Evolutionary conservation across 148 eudicot species (phyloP), one percentile per base, ranked within the genome.

Genomic region (Amaranthus cruentus): DNA sequence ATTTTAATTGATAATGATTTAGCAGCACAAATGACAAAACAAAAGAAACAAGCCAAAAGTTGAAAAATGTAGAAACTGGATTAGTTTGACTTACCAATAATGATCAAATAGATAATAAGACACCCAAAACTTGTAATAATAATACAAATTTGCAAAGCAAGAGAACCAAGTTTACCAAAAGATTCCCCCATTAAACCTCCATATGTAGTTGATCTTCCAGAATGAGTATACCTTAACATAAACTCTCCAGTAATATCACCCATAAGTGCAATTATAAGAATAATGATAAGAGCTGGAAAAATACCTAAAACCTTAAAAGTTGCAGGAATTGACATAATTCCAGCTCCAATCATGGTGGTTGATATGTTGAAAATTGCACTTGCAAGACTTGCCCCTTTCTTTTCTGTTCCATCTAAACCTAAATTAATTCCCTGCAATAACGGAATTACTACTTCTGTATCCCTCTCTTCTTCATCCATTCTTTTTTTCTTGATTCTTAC

Each of bases 311-410:
- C 94, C 80, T 88, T 93, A 47, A 93, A 85, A 12, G 98, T 93
- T 42, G 98, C 93, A 56, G 98, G 98, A 49, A 93, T 88, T n/a
- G 96, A 90, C 96, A 90, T 93, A 55, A 93, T 90, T 9, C 98
- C 98, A 6, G 96, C 98, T 43, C 98, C 96, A 46, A 93, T 81
- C 91, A 90, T 93, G 66, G 91, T 84, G 0, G 98, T 93, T 28
- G 98, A 87, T 14, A 93, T 81, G 62, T 93, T 93, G 81, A 93
- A 93, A 0, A 93, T 83, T 21, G 98, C 96, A 51, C 92, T 82
- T 2, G 85, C 73, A 4, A 92, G 73, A 6, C 91, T 86, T 66
- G 88, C 86, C 3, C 83, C 83, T 10, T 52, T 48, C n/a, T 66
- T 15, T 42, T 6, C 55, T 4, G 47, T 10, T 11, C 44, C 72